phyloP scores from a whole-genome alignment of 2,329 filamentous ascomycete genomes.

The Trichoderma cornu-damae region DNA sequence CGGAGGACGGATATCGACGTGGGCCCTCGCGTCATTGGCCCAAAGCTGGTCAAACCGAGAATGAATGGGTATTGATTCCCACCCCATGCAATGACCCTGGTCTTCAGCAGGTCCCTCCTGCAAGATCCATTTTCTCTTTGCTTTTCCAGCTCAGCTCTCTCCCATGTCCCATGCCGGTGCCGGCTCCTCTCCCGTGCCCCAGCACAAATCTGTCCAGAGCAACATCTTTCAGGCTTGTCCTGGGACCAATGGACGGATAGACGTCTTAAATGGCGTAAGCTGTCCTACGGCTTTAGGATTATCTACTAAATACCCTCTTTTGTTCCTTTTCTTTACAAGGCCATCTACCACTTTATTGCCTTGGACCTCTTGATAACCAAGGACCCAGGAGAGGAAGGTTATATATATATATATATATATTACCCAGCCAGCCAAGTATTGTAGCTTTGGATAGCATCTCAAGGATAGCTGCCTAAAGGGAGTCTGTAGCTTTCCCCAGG shows the following conservation, averaged over 20 bases:
- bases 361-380: too few relatives aligned
- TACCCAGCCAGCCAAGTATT: too few relatives aligned
- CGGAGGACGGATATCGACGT: neutral
- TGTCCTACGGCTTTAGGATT: neutral
- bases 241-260: neutral
- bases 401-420: too few relatives aligned
- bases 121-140: neutral
- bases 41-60: too few relatives aligned
- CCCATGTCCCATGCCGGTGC: neutral
- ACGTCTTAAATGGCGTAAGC: neutral
- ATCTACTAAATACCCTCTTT: too few relatives aligned
- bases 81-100: neutral
- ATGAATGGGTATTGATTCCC: too few relatives aligned
- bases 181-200: neutral
- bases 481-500: too few relatives aligned
- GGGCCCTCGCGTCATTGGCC: neutral
- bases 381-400: too few relatives aligned
- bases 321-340: too few relatives aligned
- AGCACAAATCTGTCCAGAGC: neutral
- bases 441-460: too few relatives aligned
- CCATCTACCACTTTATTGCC: too few relatives aligned
- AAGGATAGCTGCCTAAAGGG: too few relatives aligned
- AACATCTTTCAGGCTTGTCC: neutral
- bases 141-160: constrained; percentile 6
- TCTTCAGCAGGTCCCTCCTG: neutral